Base-by-base conservation (phyloP, 495 filamentous ascomycete genomes). In the Aspergillus wentii region DNA sequence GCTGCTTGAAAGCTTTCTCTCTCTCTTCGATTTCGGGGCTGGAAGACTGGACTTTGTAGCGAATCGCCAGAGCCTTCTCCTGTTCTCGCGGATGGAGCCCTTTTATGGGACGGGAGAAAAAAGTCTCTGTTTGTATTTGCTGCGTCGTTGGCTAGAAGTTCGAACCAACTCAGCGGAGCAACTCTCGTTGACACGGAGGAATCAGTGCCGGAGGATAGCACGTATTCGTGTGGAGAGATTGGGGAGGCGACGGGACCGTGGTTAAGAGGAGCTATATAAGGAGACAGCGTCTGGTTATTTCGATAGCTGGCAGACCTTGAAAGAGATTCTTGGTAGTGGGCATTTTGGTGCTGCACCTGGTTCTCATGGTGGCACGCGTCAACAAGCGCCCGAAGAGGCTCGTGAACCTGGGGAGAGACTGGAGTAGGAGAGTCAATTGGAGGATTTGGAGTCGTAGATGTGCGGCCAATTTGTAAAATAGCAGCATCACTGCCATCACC, bases 91-190 rank as follows among this genome's bases (percentile, higher is more conserved):
- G 33, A 35, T 3, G 47, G 36, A 8, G 40, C 41, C 18, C 40
- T 37, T 11, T 47, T 43, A 1, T 40, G 48, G 3, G 57, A 48
- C 0, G 57, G 57, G 11, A 60, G 31, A 5, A 52, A 17, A 17
- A 60, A 57, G 9, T 48, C 37, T 5, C 41, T 44, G 20, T 60
- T 44, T 15, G 50, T 48, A 37, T 55, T 57, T 3, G 47, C 57
- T 10, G 57, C 57, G 37, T 60, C 57, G 3, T 43, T 51, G 1
- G 57, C 57, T 9, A 60, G 22, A 0, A 60, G 33, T 35, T 60
- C 57, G 21, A 60, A 60, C 57, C 53, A 60, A 30, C 57, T 57
- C 8, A 57, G 31, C 3, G 57, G 53, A 8, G 53, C 57, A 5
- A 34, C 35, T 39, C 49, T 38, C 0, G 48, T 46, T 3, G 45